A percentile compares a stretch with the other conserved stretches of the same genome.
Evolutionary conservation across 2,329 filamentous ascomycete species (phyloP).

Genomic region (Diaporthe destruens): DNA sequence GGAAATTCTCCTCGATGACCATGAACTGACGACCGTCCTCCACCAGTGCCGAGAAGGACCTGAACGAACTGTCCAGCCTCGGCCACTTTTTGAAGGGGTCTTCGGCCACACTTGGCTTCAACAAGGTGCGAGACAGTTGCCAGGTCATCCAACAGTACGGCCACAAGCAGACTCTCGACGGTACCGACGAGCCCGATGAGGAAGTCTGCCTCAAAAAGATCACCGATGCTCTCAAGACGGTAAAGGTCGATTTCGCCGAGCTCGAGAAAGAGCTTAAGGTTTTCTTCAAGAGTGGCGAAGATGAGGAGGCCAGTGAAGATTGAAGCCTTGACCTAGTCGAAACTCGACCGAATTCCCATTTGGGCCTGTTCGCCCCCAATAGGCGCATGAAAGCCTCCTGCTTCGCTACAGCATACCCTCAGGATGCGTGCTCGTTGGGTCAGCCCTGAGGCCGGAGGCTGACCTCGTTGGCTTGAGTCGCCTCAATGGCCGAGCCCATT

Average conservation of each 20-base stretch:
- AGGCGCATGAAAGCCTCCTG: constrained; percentile 3
- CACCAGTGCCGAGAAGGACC: constrained; percentile 73
- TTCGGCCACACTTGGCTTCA: constrained; percentile 91
- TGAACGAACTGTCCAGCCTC: constrained; percentile 81
- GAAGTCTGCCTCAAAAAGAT: constrained; percentile 78
- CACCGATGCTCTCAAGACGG: constrained; percentile 74
- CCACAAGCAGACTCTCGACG: constrained; percentile 83
- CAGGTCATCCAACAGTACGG: constrained; percentile 97
- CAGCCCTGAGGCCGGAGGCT: constrained; percentile 14
- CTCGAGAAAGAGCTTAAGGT: constrained; percentile 77
- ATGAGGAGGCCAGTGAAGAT: constrained; percentile 41
- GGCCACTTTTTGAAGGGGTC: constrained; percentile 98
- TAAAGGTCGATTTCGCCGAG: constrained; percentile 82
- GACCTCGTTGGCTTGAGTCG: constrained; percentile 16
- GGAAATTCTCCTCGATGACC: neutral
- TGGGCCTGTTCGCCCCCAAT: constrained; percentile 5
- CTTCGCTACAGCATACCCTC: neutral
- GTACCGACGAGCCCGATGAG: constrained; percentile 74
- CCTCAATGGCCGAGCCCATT: neutral
- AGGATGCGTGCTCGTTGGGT: constrained; percentile 6
- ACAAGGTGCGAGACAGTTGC: constrained; percentile 91
- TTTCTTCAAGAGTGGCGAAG: constrained; percentile 68
- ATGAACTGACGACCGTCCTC: constrained; percentile 26
- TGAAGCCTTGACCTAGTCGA: neutral
- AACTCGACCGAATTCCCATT: neutral